Conservation (phyloP, 2,329 filamentous ascomycete species). For the Botryotinia calthae region DNA sequence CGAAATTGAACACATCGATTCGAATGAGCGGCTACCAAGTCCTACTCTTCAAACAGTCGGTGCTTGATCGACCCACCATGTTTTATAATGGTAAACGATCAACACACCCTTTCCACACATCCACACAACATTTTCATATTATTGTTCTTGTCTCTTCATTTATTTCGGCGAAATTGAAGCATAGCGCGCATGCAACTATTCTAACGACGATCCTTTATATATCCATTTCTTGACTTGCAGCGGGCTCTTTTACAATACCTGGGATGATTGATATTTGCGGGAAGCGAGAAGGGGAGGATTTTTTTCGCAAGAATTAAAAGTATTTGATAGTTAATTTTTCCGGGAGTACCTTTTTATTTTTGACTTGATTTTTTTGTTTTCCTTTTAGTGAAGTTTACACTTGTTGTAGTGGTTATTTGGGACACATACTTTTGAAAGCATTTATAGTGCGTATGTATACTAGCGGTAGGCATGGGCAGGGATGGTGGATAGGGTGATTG, state of each 20-base stretch:
- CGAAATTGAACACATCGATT: background rate
- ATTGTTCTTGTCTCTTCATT: slow-evolving; percentile 13
- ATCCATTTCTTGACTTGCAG: slow-evolving; percentile 19
- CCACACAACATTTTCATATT: slow-evolving; percentile 9
- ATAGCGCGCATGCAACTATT: slow-evolving; percentile 12
- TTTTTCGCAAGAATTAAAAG: slow-evolving; percentile 13
- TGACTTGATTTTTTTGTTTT: background rate
- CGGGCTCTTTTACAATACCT: slow-evolving; percentile 2
- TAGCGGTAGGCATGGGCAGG: background rate
- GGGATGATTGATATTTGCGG: slow-evolving; percentile 11
- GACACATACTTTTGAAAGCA: slow-evolving; percentile 10
- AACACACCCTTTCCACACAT: background rate
- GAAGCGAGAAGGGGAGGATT: background rate
- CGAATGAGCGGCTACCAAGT: slow-evolving; percentile 11
- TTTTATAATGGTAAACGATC: background rate
- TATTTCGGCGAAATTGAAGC: background rate
- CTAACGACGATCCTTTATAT: slow-evolving; percentile 19
- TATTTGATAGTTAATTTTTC: slow-evolving; percentile 7
- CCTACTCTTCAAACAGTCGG: slow-evolving; percentile 1
- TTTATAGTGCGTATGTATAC: slow-evolving; percentile 13
- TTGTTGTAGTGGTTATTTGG: slow-evolving; percentile 12
- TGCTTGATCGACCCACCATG: background rate
- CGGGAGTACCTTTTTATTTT: slow-evolving; percentile 1
- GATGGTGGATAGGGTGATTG: background rate
- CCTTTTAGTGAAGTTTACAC: background rate